Percentiles rank a stretch among this genome's conserved stretches.
Conservation (phyloP, 495 filamentous ascomycete genomes). For the Penicillium longicatenatum region DNA sequence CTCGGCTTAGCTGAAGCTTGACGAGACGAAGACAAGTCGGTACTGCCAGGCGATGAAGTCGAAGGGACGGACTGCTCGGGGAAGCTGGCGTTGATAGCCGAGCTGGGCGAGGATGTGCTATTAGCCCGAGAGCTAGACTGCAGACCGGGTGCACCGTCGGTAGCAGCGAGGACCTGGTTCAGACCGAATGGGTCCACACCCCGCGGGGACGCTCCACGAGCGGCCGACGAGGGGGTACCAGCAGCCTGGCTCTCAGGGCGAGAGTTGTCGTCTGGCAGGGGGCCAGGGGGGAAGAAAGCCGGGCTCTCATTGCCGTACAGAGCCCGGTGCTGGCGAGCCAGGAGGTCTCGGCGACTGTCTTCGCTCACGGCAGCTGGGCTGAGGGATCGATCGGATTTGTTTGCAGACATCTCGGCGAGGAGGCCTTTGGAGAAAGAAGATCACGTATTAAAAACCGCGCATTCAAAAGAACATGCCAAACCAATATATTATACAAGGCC, state of each 20-base stretch:
- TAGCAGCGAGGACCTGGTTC: slow-evolving; percentile 39
- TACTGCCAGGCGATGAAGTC: slow-evolving; percentile 84
- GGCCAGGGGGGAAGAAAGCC: slow-evolving; percentile 58
- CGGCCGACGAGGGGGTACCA: slow-evolving; percentile 55
- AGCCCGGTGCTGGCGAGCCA: slow-evolving; percentile 90
- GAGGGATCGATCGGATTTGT: slow-evolving; percentile 86
- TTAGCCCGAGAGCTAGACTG: slow-evolving; percentile 77
- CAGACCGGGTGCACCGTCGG: slow-evolving; percentile 49
- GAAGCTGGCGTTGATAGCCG: slow-evolving; percentile 64
- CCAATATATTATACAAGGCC: slow-evolving; percentile 54
- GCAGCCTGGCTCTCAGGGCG: slow-evolving; percentile 61
- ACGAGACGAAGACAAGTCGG: slow-evolving; percentile 78
- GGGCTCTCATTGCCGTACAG: slow-evolving; percentile 79
- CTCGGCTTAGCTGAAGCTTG: slow-evolving; percentile 54
- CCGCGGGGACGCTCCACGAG: slow-evolving; percentile 61
- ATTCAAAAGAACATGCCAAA: slow-evolving; percentile 38
- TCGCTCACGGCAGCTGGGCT: slow-evolving; percentile 90
- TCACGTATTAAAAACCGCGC: slow-evolving; percentile 47
- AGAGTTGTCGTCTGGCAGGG: slow-evolving; percentile 64
- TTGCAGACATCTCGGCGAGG: slow-evolving; percentile 78
- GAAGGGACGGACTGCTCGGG: slow-evolving; percentile 82
- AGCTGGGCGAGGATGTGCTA: slow-evolving; percentile 78
- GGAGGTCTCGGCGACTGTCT: slow-evolving; percentile 93
- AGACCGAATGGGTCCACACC: slow-evolving; percentile 65
- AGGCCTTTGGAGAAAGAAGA: slow-evolving; percentile 60